Evolutionary conservation across 2,329 filamentous ascomycete species (phyloP).

Genomic region (Cytospora schulzeri): DNA sequence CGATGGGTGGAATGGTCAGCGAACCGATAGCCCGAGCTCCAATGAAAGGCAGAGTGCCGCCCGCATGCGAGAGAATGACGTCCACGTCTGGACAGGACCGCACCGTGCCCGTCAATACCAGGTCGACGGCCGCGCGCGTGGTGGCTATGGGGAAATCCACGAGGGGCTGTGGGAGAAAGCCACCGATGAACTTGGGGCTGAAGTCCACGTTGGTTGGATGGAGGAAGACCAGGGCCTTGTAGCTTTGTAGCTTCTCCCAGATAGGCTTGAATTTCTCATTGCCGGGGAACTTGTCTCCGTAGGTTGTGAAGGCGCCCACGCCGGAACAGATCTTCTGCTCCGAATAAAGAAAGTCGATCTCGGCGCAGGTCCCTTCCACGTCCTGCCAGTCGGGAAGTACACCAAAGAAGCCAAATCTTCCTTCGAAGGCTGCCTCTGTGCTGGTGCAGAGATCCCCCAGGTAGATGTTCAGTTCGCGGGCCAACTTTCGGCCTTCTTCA

Average conservation of each 20-base stretch:
- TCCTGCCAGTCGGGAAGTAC: constrained; percentile 34
- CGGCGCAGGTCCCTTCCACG: constrained; percentile 31
- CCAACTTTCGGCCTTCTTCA: constrained; percentile 23
- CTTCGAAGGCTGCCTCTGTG: constrained; percentile 7
- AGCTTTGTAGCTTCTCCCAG: constrained; percentile 32
- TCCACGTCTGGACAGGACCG: constrained; percentile 39
- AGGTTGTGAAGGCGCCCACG: constrained; percentile 32
- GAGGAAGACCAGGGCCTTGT: constrained; percentile 34
- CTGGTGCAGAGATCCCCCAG: constrained; percentile 19
- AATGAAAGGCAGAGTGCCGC: constrained; percentile 46
- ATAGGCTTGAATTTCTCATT: constrained; percentile 33
- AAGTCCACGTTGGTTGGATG: constrained; percentile 31
- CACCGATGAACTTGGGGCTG: constrained; percentile 23
- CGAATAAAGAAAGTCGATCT: constrained; percentile 33
- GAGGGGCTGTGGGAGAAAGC: constrained; percentile 33
- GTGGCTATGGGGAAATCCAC: constrained; percentile 46
- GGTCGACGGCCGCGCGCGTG: constrained; percentile 43
- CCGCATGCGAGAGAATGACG: constrained; percentile 49
- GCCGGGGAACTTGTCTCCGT: constrained; percentile 32
- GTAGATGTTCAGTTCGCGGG: constrained; percentile 24
- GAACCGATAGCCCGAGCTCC: constrained; percentile 33
- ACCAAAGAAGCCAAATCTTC: constrained; percentile 34
- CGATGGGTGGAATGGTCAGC: constrained; percentile 24
- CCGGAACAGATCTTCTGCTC: constrained; percentile 32
- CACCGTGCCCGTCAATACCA: constrained; percentile 40